A percentile compares a stretch with the other conserved stretches of the same genome.
These are phyloP conservation scores for Suillus discolor DNA, from an alignment of 768 basidiomycete genomes.

Conservation along the genomic window DNA sequence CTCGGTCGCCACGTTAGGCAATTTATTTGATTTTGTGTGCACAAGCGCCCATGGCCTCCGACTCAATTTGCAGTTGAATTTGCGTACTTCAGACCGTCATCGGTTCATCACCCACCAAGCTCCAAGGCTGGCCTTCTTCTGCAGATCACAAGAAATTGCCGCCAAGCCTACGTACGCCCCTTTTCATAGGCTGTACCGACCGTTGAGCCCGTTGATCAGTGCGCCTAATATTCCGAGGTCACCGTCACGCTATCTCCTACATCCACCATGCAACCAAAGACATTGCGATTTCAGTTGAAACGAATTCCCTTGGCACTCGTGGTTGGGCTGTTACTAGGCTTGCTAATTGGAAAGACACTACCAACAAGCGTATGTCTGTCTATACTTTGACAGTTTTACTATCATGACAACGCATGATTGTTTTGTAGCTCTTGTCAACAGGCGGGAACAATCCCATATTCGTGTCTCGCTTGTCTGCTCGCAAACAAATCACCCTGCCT, in stretches of 20 bases:
- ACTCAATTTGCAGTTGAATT: conserved; percentile 2
- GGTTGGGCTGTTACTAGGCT: conserved; percentile 63
- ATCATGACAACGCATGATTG: conserved; percentile 14
- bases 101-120: background rate
- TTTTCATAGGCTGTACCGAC: background rate
- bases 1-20: background rate
- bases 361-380: conserved; percentile 37
- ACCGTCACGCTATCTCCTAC: background rate
- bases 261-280: conserved; percentile 29
- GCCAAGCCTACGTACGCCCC: conserved; percentile 3
- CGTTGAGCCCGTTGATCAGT: background rate
- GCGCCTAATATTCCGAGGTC: background rate
- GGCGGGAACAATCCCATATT: conserved; percentile 53
- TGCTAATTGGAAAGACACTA: conserved; percentile 54
- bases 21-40: conserved; percentile 6
- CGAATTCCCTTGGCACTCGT: conserved; percentile 56
- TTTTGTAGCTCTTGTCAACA: conserved; percentile 49
- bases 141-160: background rate
- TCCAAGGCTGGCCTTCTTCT: background rate
- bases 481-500: conserved; percentile 71
- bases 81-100: conserved; percentile 1
- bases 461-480: conserved; percentile 51
- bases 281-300: conserved; percentile 36
- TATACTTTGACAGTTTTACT: background rate
- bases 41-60: conserved; percentile 5